These are phyloP conservation scores for Phytophthora sojae DNA, from an alignment of 352 stramenopile species.

Conservation along the genomic window DNA sequence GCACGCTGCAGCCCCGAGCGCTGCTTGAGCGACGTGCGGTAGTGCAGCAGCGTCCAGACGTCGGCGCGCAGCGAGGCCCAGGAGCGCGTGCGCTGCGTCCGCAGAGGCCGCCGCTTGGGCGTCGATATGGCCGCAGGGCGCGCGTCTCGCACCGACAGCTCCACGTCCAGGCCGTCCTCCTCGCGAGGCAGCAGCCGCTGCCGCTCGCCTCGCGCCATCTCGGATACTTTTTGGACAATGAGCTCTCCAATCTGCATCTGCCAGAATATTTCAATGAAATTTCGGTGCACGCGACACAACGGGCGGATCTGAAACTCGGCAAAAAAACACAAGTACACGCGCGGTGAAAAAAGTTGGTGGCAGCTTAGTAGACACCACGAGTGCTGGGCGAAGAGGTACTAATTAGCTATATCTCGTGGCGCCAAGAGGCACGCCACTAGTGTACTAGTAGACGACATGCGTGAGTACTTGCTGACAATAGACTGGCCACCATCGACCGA, in stretches of 20 bases:
- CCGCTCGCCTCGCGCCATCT: constrained; percentile 22
- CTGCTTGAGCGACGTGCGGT: constrained; percentile 68
- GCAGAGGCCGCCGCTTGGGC: background rate
- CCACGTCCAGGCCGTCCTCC: constrained; percentile 22
- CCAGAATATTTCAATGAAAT: constrained; percentile 19
- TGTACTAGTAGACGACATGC: too few species aligned
- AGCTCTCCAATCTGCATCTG: constrained; percentile 3
- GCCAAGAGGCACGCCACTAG: too few species aligned
- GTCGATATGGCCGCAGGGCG: background rate
- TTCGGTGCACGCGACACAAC: background rate
- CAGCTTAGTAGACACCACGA: background rate
- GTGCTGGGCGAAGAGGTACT: too few species aligned
- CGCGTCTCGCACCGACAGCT: constrained; percentile 22
- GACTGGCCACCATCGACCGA: too few species aligned
- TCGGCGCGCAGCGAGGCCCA: constrained; percentile 51
- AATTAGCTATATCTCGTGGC: too few species aligned
- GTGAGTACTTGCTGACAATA: too few species aligned
- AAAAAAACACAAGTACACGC: background rate
- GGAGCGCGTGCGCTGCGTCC: background rate
- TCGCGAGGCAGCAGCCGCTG: constrained; percentile 19
- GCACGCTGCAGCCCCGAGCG: constrained; percentile 67
- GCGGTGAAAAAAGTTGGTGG: background rate
- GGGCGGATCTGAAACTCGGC: background rate
- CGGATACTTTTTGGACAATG: constrained; percentile 13
- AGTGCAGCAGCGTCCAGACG: constrained; percentile 83